Evolutionary conservation across 108 stramenopile species (phyloP), one percentile per base, ranked within the genome.

Genomic region (Cylindrotheca closterium): DNA sequence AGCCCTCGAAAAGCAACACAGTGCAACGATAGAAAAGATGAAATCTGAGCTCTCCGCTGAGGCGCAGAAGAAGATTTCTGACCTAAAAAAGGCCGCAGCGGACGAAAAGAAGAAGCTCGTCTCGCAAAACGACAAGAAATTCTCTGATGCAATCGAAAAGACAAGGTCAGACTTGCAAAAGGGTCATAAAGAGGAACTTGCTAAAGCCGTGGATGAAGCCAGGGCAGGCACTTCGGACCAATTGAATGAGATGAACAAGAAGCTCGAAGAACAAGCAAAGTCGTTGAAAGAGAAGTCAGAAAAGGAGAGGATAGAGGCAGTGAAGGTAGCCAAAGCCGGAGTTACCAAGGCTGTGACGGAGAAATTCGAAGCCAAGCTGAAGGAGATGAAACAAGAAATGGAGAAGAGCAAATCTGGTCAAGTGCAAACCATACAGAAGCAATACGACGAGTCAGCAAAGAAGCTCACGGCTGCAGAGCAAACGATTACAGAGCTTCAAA

Each of bases 181-280:
- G 21, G 75, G 63, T 28, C 68, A 75, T 34, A 56, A 75, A 25
- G 73, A 65, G 60, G 70, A 79, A 21, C 62, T 68, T 12, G 58
- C 72, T 30, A 78, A 76, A 26, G 53, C 83, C 0, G 32, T 46
- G 47, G 58, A 60, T 21, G 22, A 50, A 32, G 46, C 55, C 25
- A 50, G 46, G 45, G 24, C 58, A 47, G 71, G 50, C 37, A 34
- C 72, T 25, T 52, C 74, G 1, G 46, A 60, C 24, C 67, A 45
- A 33, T 30, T 71, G 12, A 31, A 71, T 22, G 70, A 32, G 21
- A 22, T 72, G 25, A 42, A 54, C 26, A 59, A 70, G 31, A 70
- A 64, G 45, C 70, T 79, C 49, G 55, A 57, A 2, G 57, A 24
- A 12, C 67, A 74, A 37, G 73, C 73, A 0, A 67, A 74, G 51